A percentile compares a stretch with the other conserved stretches of the same genome.
These are phyloP conservation scores for Fusarium floridanum DNA, from an alignment of 2,329 filamentous ascomycete genomes.

Conservation along the genomic window DNA sequence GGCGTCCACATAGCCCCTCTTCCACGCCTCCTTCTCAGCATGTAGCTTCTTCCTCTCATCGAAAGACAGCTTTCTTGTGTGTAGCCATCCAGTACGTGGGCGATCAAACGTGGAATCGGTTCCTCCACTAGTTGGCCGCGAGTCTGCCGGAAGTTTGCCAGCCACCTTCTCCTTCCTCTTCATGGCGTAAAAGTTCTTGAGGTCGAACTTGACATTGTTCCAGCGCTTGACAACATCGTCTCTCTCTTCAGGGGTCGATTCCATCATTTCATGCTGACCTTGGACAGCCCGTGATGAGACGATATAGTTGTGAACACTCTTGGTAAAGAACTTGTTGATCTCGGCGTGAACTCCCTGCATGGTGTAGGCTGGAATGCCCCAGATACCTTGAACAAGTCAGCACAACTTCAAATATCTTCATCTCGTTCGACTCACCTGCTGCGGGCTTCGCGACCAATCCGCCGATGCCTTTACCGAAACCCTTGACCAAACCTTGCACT, in stretches of 20 bases:
- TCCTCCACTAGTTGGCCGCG: constrained; percentile 20
- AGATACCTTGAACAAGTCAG: constrained; percentile 61
- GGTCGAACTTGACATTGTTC: constrained; percentile 70
- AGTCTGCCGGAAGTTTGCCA: constrained; percentile 47
- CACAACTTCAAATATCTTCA: neutral
- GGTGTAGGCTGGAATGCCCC: constrained; percentile 82
- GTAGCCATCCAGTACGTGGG: constrained; percentile 61
- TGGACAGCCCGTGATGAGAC: constrained; percentile 81
- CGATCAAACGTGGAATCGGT: constrained; percentile 39
- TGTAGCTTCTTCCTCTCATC: constrained; percentile 66
- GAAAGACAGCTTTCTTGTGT: constrained; percentile 61
- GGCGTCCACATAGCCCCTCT: constrained; percentile 44
- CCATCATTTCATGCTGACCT: constrained; percentile 75
- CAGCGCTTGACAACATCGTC: constrained; percentile 75
- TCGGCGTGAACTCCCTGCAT: constrained; percentile 87
- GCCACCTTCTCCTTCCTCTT: constrained; percentile 61
- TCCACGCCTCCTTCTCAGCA: constrained; percentile 61
- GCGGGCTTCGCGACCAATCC: constrained; percentile 86
- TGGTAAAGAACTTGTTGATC: constrained; percentile 77
- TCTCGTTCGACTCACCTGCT: constrained; percentile 67
- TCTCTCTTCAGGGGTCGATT: constrained; percentile 69
- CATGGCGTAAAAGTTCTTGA: constrained; percentile 70
- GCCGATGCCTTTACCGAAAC: constrained; percentile 85
- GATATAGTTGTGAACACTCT: constrained; percentile 82
- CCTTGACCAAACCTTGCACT: constrained; percentile 76